These are phyloP conservation scores for Starmerella scarabaei DNA, from an alignment of 805 yeast genomes.

Conservation along the genomic window DNA sequence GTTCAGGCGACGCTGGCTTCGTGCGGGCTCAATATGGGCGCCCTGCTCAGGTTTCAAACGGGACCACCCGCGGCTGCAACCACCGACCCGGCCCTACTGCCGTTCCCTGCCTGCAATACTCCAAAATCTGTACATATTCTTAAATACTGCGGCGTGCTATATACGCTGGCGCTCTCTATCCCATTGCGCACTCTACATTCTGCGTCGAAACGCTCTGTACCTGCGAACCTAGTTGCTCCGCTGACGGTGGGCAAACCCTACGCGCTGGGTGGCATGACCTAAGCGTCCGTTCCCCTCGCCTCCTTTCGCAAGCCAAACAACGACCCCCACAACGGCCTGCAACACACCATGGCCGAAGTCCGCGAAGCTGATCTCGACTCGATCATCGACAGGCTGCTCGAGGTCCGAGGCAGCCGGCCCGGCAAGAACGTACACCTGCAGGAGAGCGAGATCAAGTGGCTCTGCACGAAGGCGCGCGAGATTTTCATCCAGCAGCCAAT, in stretches of 20 bases:
- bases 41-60: no score
- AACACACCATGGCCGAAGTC: conserved; percentile 28
- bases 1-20: not conserved
- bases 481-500: conserved; percentile 97
- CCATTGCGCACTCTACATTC: no score
- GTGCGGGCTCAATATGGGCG: no score
- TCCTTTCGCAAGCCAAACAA: conserved; percentile 2
- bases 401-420: conserved; percentile 96
- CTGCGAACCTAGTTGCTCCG: no score
- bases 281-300: conserved; percentile 13
- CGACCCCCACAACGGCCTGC: not conserved
- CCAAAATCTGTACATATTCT: no score
- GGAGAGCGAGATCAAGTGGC: conserved; percentile 86
- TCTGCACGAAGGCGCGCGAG: conserved; percentile 96
- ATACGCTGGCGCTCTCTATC: no score
- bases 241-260: no score
- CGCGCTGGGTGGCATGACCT: conserved; percentile 12
- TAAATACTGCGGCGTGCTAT: no score
- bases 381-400: conserved; percentile 88
- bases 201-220: no score
- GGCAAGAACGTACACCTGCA: conserved; percentile 91
- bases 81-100: no score
- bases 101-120: no score
- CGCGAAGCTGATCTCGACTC: conserved; percentile 91
- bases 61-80: no score